Conservation (phyloP, 768 basidiomycete genomes). For the Mycena albidolilacea region DNA sequence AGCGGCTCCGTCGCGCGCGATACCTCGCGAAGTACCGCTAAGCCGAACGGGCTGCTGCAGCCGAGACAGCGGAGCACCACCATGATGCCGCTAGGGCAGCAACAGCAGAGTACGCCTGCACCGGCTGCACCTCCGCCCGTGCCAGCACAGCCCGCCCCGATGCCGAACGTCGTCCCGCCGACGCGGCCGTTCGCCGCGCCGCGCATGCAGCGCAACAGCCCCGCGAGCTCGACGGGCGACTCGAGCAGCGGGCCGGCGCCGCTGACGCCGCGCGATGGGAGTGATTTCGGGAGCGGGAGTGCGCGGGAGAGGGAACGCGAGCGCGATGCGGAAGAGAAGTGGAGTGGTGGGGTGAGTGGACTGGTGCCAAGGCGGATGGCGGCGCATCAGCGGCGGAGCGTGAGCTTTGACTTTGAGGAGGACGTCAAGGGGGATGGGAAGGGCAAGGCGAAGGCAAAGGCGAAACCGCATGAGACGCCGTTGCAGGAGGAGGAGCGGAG, state of each 20-base stretch:
- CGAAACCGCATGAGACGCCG: slow-evolving; percentile 46
- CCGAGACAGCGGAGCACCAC: slow-evolving; percentile 57
- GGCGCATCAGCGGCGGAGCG: slow-evolving; percentile 70
- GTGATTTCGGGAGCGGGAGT: slow-evolving; percentile 63
- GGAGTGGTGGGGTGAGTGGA: slow-evolving; percentile 55
- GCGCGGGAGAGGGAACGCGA: slow-evolving; percentile 38
- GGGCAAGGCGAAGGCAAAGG: slow-evolving; percentile 47
- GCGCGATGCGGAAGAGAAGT: slow-evolving; percentile 32
- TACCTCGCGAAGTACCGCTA: slow-evolving; percentile 28
- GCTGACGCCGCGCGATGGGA: slow-evolving; percentile 84
- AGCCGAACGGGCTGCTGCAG: not conserved
- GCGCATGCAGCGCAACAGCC: slow-evolving; percentile 68
- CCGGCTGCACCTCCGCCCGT: not conserved
- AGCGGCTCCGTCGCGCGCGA: not conserved
- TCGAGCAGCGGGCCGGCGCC: slow-evolving; percentile 85
- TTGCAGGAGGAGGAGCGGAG: slow-evolving; percentile 70
- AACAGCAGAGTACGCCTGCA: not conserved
- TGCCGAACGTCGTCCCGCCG: slow-evolving; percentile 45
- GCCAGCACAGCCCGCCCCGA: not conserved
- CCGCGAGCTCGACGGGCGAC: slow-evolving; percentile 88
- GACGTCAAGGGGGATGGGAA: slow-evolving; percentile 49
- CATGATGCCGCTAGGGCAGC: slow-evolving; percentile 49
- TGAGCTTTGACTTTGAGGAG: slow-evolving; percentile 83
- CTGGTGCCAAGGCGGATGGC: slow-evolving; percentile 41
- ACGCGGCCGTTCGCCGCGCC: slow-evolving; percentile 69